These are phyloP conservation scores for Fomitopsis pinicola DNA, from an alignment of 1,284 basidiomycete genomes.

Conservation along the genomic window DNA sequence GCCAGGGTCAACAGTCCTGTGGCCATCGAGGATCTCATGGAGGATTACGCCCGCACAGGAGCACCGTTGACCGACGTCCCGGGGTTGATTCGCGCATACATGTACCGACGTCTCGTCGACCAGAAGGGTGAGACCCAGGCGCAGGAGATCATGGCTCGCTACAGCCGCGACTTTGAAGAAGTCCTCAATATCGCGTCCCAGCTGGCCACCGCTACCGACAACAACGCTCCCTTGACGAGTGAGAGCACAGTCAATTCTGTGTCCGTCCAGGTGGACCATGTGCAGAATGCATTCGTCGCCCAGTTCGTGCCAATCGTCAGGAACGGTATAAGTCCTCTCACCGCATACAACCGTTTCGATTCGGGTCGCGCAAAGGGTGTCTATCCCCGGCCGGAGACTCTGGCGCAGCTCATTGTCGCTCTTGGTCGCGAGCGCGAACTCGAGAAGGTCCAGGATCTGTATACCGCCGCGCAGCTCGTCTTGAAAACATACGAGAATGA, in stretches of 20 bases:
- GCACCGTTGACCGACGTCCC: neutral
- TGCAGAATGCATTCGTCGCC: constrained; percentile 31
- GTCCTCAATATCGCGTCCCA: neutral
- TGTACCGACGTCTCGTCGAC: neutral
- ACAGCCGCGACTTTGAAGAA: neutral
- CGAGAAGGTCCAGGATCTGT: constrained; percentile 61
- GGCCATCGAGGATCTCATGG: neutral
- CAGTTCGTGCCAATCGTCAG: constrained; percentile 34
- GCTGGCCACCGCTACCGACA: neutral
- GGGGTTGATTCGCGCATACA: neutral
- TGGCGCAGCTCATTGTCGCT: constrained; percentile 64
- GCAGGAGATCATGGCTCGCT: neutral
- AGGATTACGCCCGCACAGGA: neutral
- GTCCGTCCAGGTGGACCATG: neutral
- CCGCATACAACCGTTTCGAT: constrained; percentile 36
- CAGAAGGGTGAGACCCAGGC: neutral
- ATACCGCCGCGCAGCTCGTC: constrained; percentile 66
- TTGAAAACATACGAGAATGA: constrained; percentile 42
- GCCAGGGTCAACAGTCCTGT: neutral
- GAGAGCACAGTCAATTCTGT: too few species aligned
- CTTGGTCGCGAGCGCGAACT: constrained; percentile 64
- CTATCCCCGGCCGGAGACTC: constrained; percentile 47
- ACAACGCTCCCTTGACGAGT: too few species aligned
- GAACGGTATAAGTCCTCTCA: constrained; percentile 19
- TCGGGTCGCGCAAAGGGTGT: constrained; percentile 32